Evolutionary conservation across 2,329 filamentous ascomycete species (phyloP).

Genomic region (Fusarium concolor): DNA sequence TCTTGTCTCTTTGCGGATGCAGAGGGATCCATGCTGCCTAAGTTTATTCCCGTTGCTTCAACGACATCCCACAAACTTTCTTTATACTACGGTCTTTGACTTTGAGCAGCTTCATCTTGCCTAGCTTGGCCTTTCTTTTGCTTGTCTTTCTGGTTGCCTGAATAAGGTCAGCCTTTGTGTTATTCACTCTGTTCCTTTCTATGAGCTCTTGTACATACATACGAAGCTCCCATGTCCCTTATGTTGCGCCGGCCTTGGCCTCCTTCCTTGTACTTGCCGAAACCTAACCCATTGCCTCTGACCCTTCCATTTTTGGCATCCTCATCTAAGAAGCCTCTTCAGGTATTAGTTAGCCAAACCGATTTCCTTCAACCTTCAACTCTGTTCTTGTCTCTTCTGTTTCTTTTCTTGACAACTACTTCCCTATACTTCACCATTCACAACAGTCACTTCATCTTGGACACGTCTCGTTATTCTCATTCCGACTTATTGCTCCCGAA

Average conservation of each 20-base stretch:
- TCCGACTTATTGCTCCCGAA: conserved; percentile 23
- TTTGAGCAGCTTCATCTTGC: conserved; percentile 4
- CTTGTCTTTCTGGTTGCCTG: neutral
- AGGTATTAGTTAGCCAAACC: neutral
- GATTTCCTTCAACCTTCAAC: conserved; percentile 9
- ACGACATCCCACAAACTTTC: conserved; percentile 14
- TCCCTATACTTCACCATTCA: neutral
- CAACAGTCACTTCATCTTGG: conserved; percentile 18
- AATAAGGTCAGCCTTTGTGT: conserved; percentile 6
- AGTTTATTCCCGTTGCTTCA: conserved; percentile 18
- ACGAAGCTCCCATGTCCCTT: conserved; percentile 10
- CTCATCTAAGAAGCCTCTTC: conserved; percentile 28
- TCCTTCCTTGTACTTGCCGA: conserved; percentile 10
- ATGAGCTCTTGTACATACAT: neutral
- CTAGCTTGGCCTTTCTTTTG: conserved; percentile 1
- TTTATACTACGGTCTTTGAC: neutral
- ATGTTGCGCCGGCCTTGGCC: conserved; percentile 7
- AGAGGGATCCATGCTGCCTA: neutral
- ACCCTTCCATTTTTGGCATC: conserved; percentile 35
- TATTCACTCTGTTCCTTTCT: neutral
- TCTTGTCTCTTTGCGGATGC: conserved; percentile 10
- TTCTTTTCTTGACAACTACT: neutral
- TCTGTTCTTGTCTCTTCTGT: conserved; percentile 9
- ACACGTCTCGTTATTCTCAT: conserved; percentile 20
- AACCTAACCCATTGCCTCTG: conserved; percentile 22